These are phyloP conservation scores for Colletotrichum cordylinicola DNA, from an alignment of 2,329 filamentous ascomycete genomes.

Conservation along the genomic window DNA sequence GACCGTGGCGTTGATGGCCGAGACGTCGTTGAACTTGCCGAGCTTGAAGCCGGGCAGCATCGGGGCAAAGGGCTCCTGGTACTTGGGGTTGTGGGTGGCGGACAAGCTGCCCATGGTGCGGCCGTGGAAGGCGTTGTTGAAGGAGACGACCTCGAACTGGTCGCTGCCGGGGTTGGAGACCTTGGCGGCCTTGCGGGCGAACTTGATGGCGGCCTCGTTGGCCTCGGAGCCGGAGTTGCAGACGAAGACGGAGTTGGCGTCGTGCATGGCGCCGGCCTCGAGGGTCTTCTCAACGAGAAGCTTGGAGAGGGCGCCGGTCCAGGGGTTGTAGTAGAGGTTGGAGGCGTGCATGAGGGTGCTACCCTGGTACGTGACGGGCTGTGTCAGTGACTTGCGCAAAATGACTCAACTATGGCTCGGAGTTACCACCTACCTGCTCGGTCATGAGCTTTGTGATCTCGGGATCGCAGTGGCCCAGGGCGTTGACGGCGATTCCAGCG, in stretches of 20 bases:
- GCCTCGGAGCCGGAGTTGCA: slow-evolving; percentile 97
- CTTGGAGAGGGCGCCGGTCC: slow-evolving; percentile 89
- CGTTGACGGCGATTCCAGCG: slow-evolving; percentile 93
- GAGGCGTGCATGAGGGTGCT: slow-evolving; percentile 87
- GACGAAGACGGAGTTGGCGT: slow-evolving; percentile 82
- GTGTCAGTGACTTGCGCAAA: slow-evolving; percentile 1
- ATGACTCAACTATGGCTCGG: slow-evolving; percentile 7
- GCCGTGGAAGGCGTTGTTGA: slow-evolving; percentile 92
- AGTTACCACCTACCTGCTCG: slow-evolving; percentile 66
- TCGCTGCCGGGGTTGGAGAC: slow-evolving; percentile 70
- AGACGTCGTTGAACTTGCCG: slow-evolving; percentile 84
- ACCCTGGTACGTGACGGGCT: slow-evolving; percentile 46
- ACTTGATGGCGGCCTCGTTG: slow-evolving; percentile 98
- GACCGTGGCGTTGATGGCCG: slow-evolving; percentile 73
- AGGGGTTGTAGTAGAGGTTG: slow-evolving; percentile 96
- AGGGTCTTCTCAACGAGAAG: slow-evolving; percentile 82
- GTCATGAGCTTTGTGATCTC: slow-evolving; percentile 77
- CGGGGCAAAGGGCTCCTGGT: slow-evolving; percentile 91
- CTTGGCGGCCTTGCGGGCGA: slow-evolving; percentile 90
- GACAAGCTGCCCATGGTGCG: slow-evolving; percentile 94
- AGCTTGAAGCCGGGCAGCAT: slow-evolving; percentile 95
- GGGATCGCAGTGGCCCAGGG: slow-evolving; percentile 87
- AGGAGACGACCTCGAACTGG: slow-evolving; percentile 89
- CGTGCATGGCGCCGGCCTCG: slow-evolving; percentile 81
- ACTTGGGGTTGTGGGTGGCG: slow-evolving; percentile 98